phyloP scores from a whole-genome alignment of 495 filamentous ascomycete genomes.

The Penicillium subrubescens region DNA sequence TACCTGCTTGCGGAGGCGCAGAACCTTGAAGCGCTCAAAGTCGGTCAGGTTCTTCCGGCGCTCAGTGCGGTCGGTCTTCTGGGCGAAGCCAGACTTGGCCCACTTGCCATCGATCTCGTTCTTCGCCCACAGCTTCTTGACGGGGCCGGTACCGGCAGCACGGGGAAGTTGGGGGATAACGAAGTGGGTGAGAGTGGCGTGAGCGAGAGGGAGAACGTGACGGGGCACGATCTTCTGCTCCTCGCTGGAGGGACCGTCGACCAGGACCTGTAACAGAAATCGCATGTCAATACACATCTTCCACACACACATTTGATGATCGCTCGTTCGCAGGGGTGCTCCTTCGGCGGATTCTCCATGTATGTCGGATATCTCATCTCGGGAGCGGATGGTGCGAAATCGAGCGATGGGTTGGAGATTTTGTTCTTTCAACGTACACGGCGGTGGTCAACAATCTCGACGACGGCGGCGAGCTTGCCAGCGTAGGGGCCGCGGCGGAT shows the following conservation, averaged over 20 bases:
- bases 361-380: background rate
- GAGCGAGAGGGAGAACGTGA: slow-evolving; percentile 75
- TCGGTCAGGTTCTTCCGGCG: slow-evolving; percentile 90
- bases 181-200: slow-evolving; percentile 86
- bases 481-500: slow-evolving; percentile 74
- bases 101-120: slow-evolving; percentile 88
- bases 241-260: slow-evolving; percentile 87
- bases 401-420: slow-evolving; percentile 2
- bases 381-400: background rate
- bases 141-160: slow-evolving; percentile 76
- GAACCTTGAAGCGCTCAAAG: slow-evolving; percentile 99
- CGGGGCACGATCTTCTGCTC: slow-evolving; percentile 76
- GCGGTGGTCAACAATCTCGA: slow-evolving; percentile 99
- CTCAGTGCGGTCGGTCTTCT: slow-evolving; percentile 79
- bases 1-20: slow-evolving; percentile 96
- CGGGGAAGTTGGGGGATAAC: slow-evolving; percentile 86
- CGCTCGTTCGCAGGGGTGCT: background rate
- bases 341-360: slow-evolving; percentile 9
- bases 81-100: slow-evolving; percentile 83
- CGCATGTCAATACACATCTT: slow-evolving; percentile 39
- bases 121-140: slow-evolving; percentile 85
- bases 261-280: slow-evolving; percentile 68
- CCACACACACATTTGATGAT: background rate
- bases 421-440: slow-evolving; percentile 69
- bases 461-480: slow-evolving; percentile 87